Base-by-base conservation (phyloP, 257 asterid genomes). In the Solanum bulbocastanum region DNA sequence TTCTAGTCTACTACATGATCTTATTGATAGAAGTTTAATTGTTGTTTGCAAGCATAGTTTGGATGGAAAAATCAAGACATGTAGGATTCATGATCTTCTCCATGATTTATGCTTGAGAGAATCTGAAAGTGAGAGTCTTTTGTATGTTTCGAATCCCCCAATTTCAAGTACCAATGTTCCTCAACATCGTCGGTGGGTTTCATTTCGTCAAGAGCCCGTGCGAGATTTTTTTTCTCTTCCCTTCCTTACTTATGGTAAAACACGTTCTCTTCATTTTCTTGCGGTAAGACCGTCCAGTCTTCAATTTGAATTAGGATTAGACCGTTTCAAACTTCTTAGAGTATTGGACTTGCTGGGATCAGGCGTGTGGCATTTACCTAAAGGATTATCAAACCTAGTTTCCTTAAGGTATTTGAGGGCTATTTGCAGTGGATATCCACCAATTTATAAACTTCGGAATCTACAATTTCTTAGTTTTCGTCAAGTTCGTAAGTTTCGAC, bases 301-400 rank as follows among this genome's bases (percentile, higher is more conserved):
- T 39, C 3, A 2, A 8, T 4, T n/a, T 68, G 22, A 2, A 68
- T 60, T 60, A 60, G 30, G 30, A 60, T 2, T 22, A 30, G 0
- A 22, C 69, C 25, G 10, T 16, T 71, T 71, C 44, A 33, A 71
- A 8, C 79, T 16, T 32, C 7, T 32, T 10, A 82, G 86, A 13
- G 62, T 76, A 8, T 5, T 66, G 22, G 32, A 60, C 5, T 22
- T 10, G 76, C 9, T 4, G 27, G 10, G 69, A 22, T n/a, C 0
- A 0, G 27, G 27, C 44, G 0, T 4, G 71, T 0, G 0, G 0
- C 3, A 4, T 10, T 10, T 8, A 0, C 71, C 71, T 10, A 0
- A 12, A 2, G 71, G 13, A 65, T 9, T 65, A n/a, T 65, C 27
- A 65, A 2, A 33, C 33, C 32, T 83, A 30, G 72, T 83, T 52